Evolutionary conservation across 1,284 basidiomycete species (phyloP).

Genomic region (Apiotrichum brassicae): DNA sequence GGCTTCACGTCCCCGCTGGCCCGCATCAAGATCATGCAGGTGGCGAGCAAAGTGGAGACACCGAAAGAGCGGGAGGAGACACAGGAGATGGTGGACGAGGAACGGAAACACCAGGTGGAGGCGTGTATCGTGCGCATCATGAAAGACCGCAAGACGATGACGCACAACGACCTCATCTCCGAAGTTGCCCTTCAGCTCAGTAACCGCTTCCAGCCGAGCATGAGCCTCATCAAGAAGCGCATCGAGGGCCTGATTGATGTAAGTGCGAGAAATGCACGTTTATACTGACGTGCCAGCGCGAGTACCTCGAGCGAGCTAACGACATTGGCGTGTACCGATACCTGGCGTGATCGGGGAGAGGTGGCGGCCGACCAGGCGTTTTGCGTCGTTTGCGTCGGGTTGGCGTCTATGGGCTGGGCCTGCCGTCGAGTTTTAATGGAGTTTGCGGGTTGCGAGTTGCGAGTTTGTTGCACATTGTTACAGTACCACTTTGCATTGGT

Average conservation of each 20-base stretch:
- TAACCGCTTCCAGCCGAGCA: slow-evolving; percentile 77
- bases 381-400: too few relatives aligned
- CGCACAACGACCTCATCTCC: slow-evolving; percentile 81
- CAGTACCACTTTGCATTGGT: background rate
- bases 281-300: slow-evolving; percentile 27
- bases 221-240: slow-evolving; percentile 82
- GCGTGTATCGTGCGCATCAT: slow-evolving; percentile 96
- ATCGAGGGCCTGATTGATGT: slow-evolving; percentile 94
- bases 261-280: slow-evolving; percentile 15
- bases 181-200: slow-evolving; percentile 85
- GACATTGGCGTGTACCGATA: slow-evolving; percentile 44
- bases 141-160: slow-evolving; percentile 90
- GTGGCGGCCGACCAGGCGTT: too few relatives aligned
- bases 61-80: slow-evolving; percentile 87
- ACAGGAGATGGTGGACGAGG: slow-evolving; percentile 83
- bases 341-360: slow-evolving; percentile 29
- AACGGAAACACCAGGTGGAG: slow-evolving; percentile 86
- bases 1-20: slow-evolving; percentile 74
- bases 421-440: background rate
- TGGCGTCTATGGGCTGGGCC: too few relatives aligned
- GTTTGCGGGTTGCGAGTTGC: background rate
- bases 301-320: slow-evolving; percentile 42
- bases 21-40: slow-evolving; percentile 89
- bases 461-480: background rate
- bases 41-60: slow-evolving; percentile 79